phyloP scores from a whole-genome alignment of 441 rosid genomes.

The Arabidopsis hybrid region DNA sequence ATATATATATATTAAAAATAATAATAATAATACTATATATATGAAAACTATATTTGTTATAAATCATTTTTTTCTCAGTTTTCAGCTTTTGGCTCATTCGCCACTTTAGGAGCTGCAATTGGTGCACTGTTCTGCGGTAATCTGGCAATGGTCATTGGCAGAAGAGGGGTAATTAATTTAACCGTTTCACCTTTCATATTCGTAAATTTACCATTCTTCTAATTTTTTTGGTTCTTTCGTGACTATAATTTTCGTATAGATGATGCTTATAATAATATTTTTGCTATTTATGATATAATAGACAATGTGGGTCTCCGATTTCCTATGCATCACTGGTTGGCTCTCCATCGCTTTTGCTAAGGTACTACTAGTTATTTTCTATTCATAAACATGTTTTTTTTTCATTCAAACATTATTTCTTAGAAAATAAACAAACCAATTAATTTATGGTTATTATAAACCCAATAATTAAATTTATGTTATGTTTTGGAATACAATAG shows the following conservation, averaged over 20 bases:
- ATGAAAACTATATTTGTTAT: too few relatives aligned
- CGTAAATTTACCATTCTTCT: neutral
- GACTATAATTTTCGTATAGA: too few relatives aligned
- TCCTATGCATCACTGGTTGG: conserved; percentile 63
- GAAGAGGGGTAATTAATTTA: conserved; percentile 37
- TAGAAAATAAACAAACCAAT: neutral
- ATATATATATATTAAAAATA: too few relatives aligned
- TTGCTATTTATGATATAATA: conserved; percentile 9
- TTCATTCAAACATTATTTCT: neutral
- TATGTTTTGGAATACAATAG: conserved; percentile 36
- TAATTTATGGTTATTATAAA: neutral
- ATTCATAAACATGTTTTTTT: neutral
- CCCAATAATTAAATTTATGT: neutral
- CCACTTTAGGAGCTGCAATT: conserved; percentile 41
- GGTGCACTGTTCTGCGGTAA: conserved; percentile 47
- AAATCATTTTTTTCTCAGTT: conserved; percentile 27
- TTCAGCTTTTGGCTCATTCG: conserved; percentile 45
- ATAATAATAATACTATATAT: too few relatives aligned
- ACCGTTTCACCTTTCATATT: neutral
- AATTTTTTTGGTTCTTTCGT: too few relatives aligned
- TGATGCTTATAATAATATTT: too few relatives aligned
- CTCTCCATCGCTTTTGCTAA: conserved; percentile 56
- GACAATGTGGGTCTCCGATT: conserved; percentile 62
- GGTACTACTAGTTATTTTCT: conserved; percentile 41
- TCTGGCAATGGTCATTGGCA: conserved; percentile 41